Evolutionary conservation across 2,329 filamentous ascomycete genomes (phyloP).

Genomic region (Davidsoniella virescens): DNA sequence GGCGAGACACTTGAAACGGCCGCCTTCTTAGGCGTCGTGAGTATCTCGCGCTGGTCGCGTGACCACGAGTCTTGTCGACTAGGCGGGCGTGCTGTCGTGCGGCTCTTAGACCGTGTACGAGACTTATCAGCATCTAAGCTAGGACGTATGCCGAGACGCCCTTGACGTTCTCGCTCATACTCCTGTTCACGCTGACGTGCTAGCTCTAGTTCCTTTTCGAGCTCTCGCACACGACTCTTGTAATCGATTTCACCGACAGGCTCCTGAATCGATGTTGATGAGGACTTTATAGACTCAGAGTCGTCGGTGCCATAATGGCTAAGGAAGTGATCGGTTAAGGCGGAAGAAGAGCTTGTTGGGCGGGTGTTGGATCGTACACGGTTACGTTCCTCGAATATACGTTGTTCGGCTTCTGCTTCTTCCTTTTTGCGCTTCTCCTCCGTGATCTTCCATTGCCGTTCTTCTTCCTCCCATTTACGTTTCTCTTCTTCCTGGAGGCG

Average conservation of each 20-base stretch:
- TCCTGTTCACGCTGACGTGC: conserved; percentile 46
- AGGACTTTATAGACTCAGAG: conserved; percentile 72
- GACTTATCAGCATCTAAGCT: conserved; percentile 7
- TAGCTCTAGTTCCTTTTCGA: conserved; percentile 56
- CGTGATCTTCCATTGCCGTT: conserved; percentile 59
- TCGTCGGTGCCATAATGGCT: conserved; percentile 59
- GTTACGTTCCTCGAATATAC: conserved; percentile 49
- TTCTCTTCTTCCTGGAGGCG: conserved; percentile 50
- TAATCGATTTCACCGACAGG: conserved; percentile 30
- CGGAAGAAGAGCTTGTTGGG: conserved; percentile 21
- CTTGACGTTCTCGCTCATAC: conserved; percentile 41
- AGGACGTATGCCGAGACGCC: conserved; percentile 23
- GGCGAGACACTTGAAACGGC: conserved; percentile 16
- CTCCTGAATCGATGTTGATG: conserved; percentile 24
- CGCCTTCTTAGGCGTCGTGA: conserved; percentile 25
- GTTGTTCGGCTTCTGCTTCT: conserved; percentile 55
- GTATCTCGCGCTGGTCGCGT: conserved; percentile 45
- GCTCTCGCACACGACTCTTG: conserved; percentile 55
- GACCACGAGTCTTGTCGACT: conserved; percentile 48
- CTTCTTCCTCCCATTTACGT: conserved; percentile 61
- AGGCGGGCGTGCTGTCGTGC: conserved; percentile 24
- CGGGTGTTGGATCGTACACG: conserved; percentile 31
- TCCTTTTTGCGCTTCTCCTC: conserved; percentile 56
- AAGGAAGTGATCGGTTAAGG: conserved; percentile 20
- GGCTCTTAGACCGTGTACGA: conserved; percentile 27